Conservation (phyloP, 2,329 filamentous ascomycete species). For the Alternaria ventricosa region DNA sequence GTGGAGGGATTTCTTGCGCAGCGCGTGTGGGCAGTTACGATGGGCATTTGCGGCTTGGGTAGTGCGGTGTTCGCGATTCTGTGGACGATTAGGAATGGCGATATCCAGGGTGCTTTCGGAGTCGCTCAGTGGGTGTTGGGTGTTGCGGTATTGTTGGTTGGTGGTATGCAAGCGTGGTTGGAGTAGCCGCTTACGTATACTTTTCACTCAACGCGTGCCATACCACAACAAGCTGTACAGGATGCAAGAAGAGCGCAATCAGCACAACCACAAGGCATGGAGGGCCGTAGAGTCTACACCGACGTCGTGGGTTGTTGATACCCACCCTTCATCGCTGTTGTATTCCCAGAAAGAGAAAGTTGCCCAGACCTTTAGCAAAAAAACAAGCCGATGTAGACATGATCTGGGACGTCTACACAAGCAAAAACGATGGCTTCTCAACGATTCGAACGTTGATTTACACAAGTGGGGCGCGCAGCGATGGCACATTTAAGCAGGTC, state of each 20-base stretch:
- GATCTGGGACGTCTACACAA: not conserved
- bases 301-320: not conserved
- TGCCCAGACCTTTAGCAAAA: not conserved
- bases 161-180: slow-evolving; percentile 44
- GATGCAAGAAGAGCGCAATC: not conserved
- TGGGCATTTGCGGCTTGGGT: slow-evolving; percentile 38
- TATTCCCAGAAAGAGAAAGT: not conserved
- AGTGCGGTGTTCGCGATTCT: slow-evolving; percentile 45
- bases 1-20: slow-evolving; percentile 49
- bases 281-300: not conserved
- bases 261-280: not conserved
- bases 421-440: not conserved
- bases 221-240: not conserved
- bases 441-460: not conserved
- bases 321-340: not conserved
- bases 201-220: not conserved
- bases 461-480: not conserved
- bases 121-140: slow-evolving; percentile 48
- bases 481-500: not conserved
- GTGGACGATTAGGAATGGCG: slow-evolving; percentile 42
- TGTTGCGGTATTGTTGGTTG: slow-evolving; percentile 40
- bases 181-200: slow-evolving; percentile 11
- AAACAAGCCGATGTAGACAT: not conserved
- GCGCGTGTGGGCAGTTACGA: slow-evolving; percentile 42
- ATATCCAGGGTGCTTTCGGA: slow-evolving; percentile 51